Base-by-base conservation (phyloP, 2,329 filamentous ascomycete species). In the Penicillium janthinellum region DNA sequence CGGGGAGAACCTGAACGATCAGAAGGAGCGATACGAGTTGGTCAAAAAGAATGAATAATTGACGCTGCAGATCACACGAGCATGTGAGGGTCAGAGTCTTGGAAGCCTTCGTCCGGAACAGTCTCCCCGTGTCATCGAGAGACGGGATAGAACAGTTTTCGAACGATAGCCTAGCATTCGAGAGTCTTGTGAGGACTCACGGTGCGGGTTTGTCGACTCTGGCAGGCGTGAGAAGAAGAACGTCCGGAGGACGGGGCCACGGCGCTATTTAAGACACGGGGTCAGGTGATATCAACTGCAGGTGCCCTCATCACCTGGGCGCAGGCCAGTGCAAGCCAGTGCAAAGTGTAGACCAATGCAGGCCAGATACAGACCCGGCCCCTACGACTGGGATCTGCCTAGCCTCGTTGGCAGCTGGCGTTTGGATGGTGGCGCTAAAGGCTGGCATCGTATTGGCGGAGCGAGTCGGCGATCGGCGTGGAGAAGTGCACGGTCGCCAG, bases 51-150 rank as follows among this genome's bases (percentile, higher is more conserved):
- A 64, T 64, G 65, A 68, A 72, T 67, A 64, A 66, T 67, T 71
- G 78, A 81, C 78, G 77, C 77, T 78, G 75, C 71, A 67, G 71
- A 76, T 82, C 81, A 80, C 78, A 75, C 77, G 79, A 82, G 81
- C 77, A 72, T 73, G 64, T 62, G 65, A 67, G 64, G 62, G 69
- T 54, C 34, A 78, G 81, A 83, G 79, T 80, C 82, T 78, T 78
- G 81, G 82, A 84, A 84, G 80, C 76, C 77, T 77, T 78, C 72
- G 67, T 67, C 70, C 70, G 63, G 73, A 72, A 71, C 69, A 65
- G 70, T 64, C 68, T 65, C 66, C 64, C 64, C 63, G 64, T 70
- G 68, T 74, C 67, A 64, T 69, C 57, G 68, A 70, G 70, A 71
- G 67, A 68, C 63, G 66, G 66, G 63, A 67, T 70, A 67, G 70